Evolutionary conservation across 495 filamentous ascomycete species (phyloP), one percentile per base, ranked within the genome.

Genomic region (Terfezia claveryi): DNA sequence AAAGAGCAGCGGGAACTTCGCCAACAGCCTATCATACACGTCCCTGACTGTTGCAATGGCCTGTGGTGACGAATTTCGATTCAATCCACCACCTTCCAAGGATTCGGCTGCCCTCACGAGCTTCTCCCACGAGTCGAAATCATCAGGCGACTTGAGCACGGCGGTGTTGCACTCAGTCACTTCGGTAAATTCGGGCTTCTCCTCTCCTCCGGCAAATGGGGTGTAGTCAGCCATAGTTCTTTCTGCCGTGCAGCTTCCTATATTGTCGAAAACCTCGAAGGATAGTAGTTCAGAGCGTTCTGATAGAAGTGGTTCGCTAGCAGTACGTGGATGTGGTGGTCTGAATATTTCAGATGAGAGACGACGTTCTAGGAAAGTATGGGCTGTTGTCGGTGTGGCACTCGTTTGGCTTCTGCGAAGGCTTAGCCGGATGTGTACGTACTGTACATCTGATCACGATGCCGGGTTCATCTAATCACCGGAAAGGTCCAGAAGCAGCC

Each of bases 61-160:
- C 64, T 93, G 83, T 6, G 92, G 88, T 62, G 83, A 94, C 53
- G 91, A 95, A 67, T 99, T 96, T 56, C 92, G 81, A 62, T 88
- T 96, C 54, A 99, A 76, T 11, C 91, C 91, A 37, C 88, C 91
- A 36, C 88, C 89, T 62, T 99, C 92, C 23, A 94, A 80, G 51
- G 73, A 72, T 65, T 94, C 85, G 46, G 81, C 85, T 16, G 79
- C 78, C 59, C 79, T 80, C 56, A 95, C 80, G 23, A 96, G 80
- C 67, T 85, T 86, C 70, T 95, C 91, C 91, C 91, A 99, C 23
- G 79, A 78, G 61, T 94, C 88, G 64, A 91, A 94, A 68, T 84
- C 85, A 69, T 99, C 91, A 3, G 87, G 76, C 58, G 94, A 82
- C 59, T 83, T 79, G 58, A 78, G 36, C 9, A 57, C 63, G 49